Evolutionary conservation across 2,329 filamentous ascomycete genomes (phyloP).

Genomic region (Fusarium secorum): DNA sequence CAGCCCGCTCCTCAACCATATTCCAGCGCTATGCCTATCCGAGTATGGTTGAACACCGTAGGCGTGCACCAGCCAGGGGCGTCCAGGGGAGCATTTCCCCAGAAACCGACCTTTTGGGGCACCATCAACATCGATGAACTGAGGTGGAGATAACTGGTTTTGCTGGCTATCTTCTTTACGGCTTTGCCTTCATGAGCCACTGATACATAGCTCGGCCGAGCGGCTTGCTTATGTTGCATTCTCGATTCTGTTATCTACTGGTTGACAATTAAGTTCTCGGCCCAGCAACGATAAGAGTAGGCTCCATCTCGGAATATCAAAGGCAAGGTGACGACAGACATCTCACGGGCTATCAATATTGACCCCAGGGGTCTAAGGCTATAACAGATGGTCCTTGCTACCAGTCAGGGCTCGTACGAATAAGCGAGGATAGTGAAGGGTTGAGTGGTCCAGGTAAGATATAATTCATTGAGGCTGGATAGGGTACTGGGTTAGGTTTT

Average conservation of each 20-base stretch:
- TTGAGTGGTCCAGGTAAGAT: conserved; percentile 2
- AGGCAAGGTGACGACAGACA: conserved; percentile 37
- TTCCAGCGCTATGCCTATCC: conserved; percentile 45
- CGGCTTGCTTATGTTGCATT: conserved; percentile 24
- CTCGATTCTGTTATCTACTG: conserved; percentile 32
- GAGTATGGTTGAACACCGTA: conserved; percentile 30
- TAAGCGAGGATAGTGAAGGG: conserved; percentile 13
- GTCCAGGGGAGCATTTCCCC: conserved; percentile 41
- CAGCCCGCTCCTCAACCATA: conserved; percentile 56
- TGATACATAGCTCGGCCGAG: conserved; percentile 41
- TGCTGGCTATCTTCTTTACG: conserved; percentile 28
- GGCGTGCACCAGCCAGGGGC: conserved; percentile 38
- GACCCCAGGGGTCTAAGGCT: conserved; percentile 5
- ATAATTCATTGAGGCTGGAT: conserved; percentile 7
- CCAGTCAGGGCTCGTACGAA: conserved; percentile 22
- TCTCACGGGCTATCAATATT: conserved; percentile 13
- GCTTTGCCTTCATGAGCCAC: conserved; percentile 33
- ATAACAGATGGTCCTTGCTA: conserved; percentile 22
- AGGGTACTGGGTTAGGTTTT: not conserved
- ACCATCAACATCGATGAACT: conserved; percentile 38
- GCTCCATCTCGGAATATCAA: conserved; percentile 1
- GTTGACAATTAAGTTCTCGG: conserved; percentile 18
- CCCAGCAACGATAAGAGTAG: conserved; percentile 27
- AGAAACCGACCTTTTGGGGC: conserved; percentile 45
- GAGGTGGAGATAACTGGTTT: conserved; percentile 26